Percentiles rank a stretch among this genome's conserved stretches.
phyloP scores from a whole-genome alignment of 192 early-diverging fungal species.

The Backusella tarrabulga region DNA sequence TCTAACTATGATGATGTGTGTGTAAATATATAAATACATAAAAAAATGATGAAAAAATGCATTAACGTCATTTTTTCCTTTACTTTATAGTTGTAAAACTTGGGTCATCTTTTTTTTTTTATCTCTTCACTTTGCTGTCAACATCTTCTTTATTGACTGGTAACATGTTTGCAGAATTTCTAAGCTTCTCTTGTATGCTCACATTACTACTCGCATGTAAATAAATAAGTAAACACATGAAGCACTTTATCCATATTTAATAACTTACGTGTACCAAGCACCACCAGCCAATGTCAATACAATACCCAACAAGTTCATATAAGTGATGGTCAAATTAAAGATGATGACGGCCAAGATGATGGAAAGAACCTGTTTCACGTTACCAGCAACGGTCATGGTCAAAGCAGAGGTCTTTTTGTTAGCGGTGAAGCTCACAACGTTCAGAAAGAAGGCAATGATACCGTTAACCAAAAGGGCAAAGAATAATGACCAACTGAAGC shows the following conservation, averaged over 20 bases:
- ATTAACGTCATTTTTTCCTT: neutral
- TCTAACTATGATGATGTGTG: neutral
- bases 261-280: conserved; percentile 54
- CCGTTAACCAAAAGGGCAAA: conserved; percentile 61
- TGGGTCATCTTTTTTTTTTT: neutral
- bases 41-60: neutral
- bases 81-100: neutral
- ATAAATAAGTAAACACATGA: neutral
- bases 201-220: conserved; percentile 22
- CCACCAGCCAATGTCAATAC: conserved; percentile 59
- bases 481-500: conserved; percentile 9
- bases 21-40: neutral
- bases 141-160: conserved; percentile 3
- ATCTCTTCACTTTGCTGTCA: neutral
- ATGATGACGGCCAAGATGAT: conserved; percentile 59
- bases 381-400: conserved; percentile 61
- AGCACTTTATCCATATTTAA: neutral
- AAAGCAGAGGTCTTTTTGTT: conserved; percentile 67
- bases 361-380: conserved; percentile 73
- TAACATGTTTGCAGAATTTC: neutral
- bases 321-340: conserved; percentile 55
- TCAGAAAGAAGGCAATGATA: conserved; percentile 64
- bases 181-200: conserved; percentile 28
- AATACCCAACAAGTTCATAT: conserved; percentile 59
- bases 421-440: conserved; percentile 63